Percentiles rank a stretch among this genome's conserved stretches.
These are phyloP conservation scores for Macrolepiota fuliginosa DNA, from an alignment of 768 basidiomycete species.

Conservation along the genomic window DNA sequence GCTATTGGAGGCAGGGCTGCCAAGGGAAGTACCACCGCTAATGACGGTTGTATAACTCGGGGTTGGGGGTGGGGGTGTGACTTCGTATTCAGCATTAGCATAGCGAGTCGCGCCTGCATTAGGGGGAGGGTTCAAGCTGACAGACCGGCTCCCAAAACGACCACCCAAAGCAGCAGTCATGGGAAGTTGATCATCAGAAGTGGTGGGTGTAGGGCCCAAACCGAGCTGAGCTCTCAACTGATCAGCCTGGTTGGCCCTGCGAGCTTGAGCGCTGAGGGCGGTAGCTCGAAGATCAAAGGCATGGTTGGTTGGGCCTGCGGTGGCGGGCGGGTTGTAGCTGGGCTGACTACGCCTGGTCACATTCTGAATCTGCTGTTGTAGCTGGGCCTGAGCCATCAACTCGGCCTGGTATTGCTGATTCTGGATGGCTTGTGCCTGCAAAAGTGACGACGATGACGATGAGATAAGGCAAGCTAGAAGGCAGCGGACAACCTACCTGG, in stretches of 20 bases:
- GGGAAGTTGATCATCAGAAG: slow-evolving; percentile 58
- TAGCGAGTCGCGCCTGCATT: slow-evolving; percentile 24
- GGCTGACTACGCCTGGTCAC: slow-evolving; percentile 47
- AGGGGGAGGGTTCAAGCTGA: slow-evolving; percentile 38
- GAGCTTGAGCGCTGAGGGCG: slow-evolving; percentile 53
- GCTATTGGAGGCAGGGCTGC: slow-evolving; percentile 45
- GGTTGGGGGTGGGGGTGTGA: slow-evolving; percentile 48
- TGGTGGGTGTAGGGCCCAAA: slow-evolving; percentile 24
- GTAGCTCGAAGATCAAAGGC: slow-evolving; percentile 65
- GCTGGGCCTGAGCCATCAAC: slow-evolving; percentile 51
- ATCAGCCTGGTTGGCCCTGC: slow-evolving; percentile 70
- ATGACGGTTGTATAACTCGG: slow-evolving; percentile 66
- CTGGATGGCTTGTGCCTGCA: slow-evolving; percentile 70
- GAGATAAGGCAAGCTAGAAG: slow-evolving; percentile 10
- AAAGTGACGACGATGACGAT: slow-evolving; percentile 16
- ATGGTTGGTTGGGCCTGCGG: slow-evolving; percentile 67
- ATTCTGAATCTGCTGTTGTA: slow-evolving; percentile 33
- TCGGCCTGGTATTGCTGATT: slow-evolving; percentile 77
- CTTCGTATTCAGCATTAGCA: slow-evolving; percentile 39
- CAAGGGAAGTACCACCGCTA: slow-evolving; percentile 71
- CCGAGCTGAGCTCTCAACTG: slow-evolving; percentile 61
- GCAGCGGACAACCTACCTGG: slow-evolving; percentile 50
- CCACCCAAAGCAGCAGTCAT: slow-evolving; percentile 82
- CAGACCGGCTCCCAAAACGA: slow-evolving; percentile 67
- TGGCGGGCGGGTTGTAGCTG: slow-evolving; percentile 56